Base-by-base conservation (phyloP, 2,329 filamentous ascomycete species). In the Torrubiellomyces zombiae region DNA sequence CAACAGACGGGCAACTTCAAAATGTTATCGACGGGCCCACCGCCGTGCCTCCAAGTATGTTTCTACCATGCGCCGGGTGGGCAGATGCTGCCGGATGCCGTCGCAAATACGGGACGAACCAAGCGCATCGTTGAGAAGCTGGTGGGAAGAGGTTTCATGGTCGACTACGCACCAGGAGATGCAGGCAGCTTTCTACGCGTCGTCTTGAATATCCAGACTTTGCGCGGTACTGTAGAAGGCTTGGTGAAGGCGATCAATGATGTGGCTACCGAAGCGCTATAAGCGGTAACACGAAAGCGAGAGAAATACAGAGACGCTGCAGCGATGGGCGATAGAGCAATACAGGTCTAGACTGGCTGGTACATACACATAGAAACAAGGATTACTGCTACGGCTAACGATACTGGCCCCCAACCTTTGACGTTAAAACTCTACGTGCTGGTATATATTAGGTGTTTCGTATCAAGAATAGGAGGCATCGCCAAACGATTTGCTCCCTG, bases 1-100 rank as follows among this genome's bases (percentile, higher is more conserved):
- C 49, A 57, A 5, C 23, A 53, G 9, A 59, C 61, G 20, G 44
- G 53, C 0, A 57, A 79, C 37, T 77, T 95, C 38, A 54, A 67
- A 11, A 58, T 92, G 10, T 67, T 93, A 3, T 79, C 72, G 8
- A 61, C 68, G 28, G 75, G 78, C 38, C 79, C 82, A 14, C 75
- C 85, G 23, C 80, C 81, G 1, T 95, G 86, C 51, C 56, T 93
- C 45, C 89, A 95, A 53, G 78, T 95, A 13, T 94, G 86, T 57
- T 95, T 95, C 49, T 93, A 93, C 48, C 83, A 79, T 41, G 70
- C 75, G 0, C 68, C 68, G 0, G 34, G 34, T 1, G 67, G 72
- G 3, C 39, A 48, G 29, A 34, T 77, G 21, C 38, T 48, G 0
- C 47, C 47, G 1, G 48, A 56, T 10, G 35, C 44, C 5, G 48